Conservation (phyloP, 768 basidiomycete species). For the Atractiella rhizophila region DNA sequence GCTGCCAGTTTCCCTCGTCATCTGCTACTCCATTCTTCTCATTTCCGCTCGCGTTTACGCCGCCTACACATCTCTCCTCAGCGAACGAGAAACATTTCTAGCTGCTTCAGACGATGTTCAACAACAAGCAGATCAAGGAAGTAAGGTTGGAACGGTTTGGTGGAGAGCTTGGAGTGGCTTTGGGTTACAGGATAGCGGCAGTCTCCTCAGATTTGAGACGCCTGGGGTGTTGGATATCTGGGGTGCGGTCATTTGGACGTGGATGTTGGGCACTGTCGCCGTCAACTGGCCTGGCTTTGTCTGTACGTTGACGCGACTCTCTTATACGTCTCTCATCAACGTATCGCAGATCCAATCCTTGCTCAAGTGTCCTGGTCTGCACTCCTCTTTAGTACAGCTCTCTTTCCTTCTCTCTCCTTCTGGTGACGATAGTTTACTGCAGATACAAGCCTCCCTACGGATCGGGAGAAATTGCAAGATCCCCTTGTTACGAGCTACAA, state of each 20-base stretch:
- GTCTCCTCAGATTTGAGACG: constrained; percentile 71
- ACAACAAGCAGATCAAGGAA: no score
- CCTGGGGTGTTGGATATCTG: constrained; percentile 78
- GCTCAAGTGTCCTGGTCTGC: constrained; percentile 73
- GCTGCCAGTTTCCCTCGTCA: constrained; percentile 43
- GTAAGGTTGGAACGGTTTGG: constrained; percentile 62
- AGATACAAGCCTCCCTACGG: background rate
- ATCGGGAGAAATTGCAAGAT: constrained; percentile 1
- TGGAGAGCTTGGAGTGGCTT: constrained; percentile 77
- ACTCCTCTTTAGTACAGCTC: constrained; percentile 24
- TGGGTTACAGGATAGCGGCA: constrained; percentile 59
- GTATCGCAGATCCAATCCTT: constrained; percentile 49
- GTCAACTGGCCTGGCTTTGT: constrained; percentile 83
- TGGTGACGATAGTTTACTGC: constrained; percentile 2
- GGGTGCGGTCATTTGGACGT: constrained; percentile 80
- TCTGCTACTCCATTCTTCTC: constrained; percentile 58
- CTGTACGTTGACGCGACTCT: constrained; percentile 30
- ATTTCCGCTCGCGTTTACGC: constrained; percentile 55
- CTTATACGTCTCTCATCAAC: background rate
- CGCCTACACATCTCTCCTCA: constrained; percentile 54
- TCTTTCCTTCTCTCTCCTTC: constrained; percentile 13
- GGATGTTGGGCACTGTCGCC: constrained; percentile 66
- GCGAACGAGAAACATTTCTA: constrained; percentile 34
- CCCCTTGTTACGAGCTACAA: constrained; percentile 23
- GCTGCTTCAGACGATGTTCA: constrained; percentile 23